phyloP scores from a whole-genome alignment of 2,329 filamentous ascomycete species.

The Hypoxylon rubiginosum region DNA sequence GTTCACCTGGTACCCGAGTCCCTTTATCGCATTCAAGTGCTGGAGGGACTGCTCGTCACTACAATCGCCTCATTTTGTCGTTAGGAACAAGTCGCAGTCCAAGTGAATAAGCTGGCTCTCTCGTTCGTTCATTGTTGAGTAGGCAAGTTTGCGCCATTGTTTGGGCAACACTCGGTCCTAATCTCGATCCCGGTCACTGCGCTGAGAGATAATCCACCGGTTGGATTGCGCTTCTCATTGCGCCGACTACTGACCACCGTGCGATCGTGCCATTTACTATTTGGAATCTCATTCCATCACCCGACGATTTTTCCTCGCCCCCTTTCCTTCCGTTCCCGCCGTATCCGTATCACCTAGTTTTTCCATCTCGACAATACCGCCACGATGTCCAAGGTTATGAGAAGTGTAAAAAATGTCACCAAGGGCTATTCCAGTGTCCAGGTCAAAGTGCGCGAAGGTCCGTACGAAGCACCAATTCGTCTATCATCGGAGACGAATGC shows the following conservation, averaged over 20 bases:
- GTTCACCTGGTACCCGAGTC: slow-evolving; percentile 1
- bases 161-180: slow-evolving; percentile 5
- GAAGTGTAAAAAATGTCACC: slow-evolving; percentile 99
- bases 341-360: slow-evolving; percentile 14
- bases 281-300: slow-evolving; percentile 13
- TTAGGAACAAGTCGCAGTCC: slow-evolving; percentile 23
- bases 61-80: slow-evolving; percentile 20
- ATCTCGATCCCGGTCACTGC: neutral
- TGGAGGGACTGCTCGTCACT: slow-evolving; percentile 25
- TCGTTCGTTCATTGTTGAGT: neutral
- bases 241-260: slow-evolving; percentile 41
- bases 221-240: slow-evolving; percentile 48
- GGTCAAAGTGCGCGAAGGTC: slow-evolving; percentile 98
- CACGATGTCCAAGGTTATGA: slow-evolving; percentile 95
- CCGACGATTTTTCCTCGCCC: slow-evolving; percentile 19
- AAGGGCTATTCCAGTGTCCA: slow-evolving; percentile 97
- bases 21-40: slow-evolving; percentile 24
- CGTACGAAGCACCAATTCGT: slow-evolving; percentile 31
- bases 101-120: slow-evolving; percentile 11
- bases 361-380: slow-evolving; percentile 45
- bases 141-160: slow-evolving; percentile 24
- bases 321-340: slow-evolving; percentile 17
- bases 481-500: slow-evolving; percentile 37
- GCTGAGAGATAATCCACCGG: slow-evolving; percentile 43
- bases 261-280: slow-evolving; percentile 32